Percentiles rank a stretch among this genome's conserved stretches.
Conservation (phyloP, 2,329 filamentous ascomycete species). For the Aspergillus sergii region DNA sequence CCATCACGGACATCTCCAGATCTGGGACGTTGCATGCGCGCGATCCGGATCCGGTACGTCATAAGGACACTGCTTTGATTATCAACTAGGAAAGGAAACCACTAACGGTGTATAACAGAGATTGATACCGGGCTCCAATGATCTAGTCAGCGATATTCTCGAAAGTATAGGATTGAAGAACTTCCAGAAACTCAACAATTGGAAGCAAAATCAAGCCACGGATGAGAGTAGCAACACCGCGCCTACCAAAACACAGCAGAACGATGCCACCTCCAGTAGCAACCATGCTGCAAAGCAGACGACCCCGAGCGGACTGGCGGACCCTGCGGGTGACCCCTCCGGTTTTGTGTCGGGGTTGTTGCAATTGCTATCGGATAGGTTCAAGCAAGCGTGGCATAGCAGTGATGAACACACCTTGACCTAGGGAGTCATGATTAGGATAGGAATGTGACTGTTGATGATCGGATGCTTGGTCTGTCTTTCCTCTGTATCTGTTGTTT, state of each 20-base stretch:
- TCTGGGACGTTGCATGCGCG: slow-evolving; percentile 2
- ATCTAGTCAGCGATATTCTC: slow-evolving; percentile 21
- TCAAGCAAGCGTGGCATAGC: slow-evolving; percentile 27
- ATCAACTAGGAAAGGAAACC: neutral
- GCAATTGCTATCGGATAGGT: slow-evolving; percentile 17
- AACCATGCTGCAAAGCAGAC: neutral
- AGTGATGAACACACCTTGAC: slow-evolving; percentile 32
- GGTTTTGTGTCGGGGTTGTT: slow-evolving; percentile 24
- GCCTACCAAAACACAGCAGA: neutral
- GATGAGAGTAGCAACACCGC: slow-evolving; percentile 8
- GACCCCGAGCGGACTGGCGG: neutral
- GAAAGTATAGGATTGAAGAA: slow-evolving; percentile 19
- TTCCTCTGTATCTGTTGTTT: neutral
- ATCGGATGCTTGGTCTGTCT: neutral
- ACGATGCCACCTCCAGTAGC: neutral
- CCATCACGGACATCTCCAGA: neutral
- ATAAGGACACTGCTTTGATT: neutral
- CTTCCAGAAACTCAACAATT: slow-evolving; percentile 8
- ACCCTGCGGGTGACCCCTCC: slow-evolving; percentile 19
- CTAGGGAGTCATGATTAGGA: neutral
- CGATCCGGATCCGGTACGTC: slow-evolving; percentile 11
- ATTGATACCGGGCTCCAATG: slow-evolving; percentile 24
- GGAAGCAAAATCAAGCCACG: slow-evolving; percentile 14
- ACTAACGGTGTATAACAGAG: slow-evolving; percentile 19
- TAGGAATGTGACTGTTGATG: neutral